These are phyloP conservation scores for Malus fusca DNA, from an alignment of 306 rosid genomes.

Conservation along the genomic window DNA sequence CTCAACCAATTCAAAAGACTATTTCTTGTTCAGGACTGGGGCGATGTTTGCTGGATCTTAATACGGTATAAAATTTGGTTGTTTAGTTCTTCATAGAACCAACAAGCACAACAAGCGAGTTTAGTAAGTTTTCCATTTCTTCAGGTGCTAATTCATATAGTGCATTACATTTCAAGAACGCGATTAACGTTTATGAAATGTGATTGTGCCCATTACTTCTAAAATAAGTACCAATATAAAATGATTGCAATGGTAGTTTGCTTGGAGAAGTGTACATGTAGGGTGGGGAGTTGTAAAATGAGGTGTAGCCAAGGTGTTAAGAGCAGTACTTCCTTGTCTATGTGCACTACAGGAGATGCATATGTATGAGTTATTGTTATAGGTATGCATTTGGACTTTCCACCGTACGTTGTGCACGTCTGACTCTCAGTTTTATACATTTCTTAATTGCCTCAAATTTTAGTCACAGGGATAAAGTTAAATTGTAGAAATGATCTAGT, in stretches of 20 bases:
- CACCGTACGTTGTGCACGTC: not conserved
- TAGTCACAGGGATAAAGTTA: not conserved
- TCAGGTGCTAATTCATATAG: not conserved
- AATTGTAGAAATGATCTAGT: not conserved
- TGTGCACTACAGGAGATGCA: not conserved
- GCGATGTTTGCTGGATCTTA: not conserved
- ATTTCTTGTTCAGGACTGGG: not conserved
- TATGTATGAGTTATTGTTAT: not conserved
- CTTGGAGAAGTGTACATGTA: not conserved
- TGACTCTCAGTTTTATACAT: not conserved
- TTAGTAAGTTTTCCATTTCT: not conserved
- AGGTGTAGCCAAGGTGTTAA: not conserved
- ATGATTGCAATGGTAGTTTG: not conserved
- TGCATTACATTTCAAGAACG: not conserved
- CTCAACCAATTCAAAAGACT: not conserved
- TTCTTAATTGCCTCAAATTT: not conserved
- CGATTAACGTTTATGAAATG: not conserved
- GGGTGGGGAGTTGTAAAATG: not conserved
- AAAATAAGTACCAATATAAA: not conserved
- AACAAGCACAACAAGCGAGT: not conserved
- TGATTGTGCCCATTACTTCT: not conserved
- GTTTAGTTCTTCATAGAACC: not conserved
- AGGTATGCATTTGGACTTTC: not conserved
- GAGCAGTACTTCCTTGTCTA: not conserved
- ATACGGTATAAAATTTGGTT: not conserved